phyloP scores from a whole-genome alignment of 139 green algal genomes.

The Klebsormidium nitens region DNA sequence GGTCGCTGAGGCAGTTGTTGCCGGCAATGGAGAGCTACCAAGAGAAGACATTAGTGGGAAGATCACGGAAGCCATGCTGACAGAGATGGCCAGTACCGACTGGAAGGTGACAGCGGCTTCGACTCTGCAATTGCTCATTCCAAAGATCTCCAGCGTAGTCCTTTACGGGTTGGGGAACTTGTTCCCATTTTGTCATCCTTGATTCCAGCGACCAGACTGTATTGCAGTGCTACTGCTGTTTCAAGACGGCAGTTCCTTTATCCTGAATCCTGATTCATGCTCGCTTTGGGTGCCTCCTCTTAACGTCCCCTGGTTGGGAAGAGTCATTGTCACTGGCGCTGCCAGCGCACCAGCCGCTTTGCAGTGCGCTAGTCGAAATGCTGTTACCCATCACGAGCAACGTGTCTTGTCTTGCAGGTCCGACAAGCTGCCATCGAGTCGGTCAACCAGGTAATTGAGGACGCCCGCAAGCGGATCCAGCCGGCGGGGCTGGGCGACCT shows the following conservation, averaged over 20 bases:
- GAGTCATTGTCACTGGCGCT: too few species aligned
- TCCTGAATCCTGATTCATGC: background rate
- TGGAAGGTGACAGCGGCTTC: too few species aligned
- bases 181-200: too few species aligned
- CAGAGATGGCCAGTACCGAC: conserved; percentile 51
- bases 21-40: background rate
- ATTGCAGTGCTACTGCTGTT: too few species aligned
- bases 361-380: too few species aligned
- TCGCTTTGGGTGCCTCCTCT: background rate
- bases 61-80: conserved; percentile 32
- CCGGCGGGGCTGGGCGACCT: conserved; percentile 60
- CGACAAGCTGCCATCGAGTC: conserved; percentile 77
- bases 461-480: conserved; percentile 29
- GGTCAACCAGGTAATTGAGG: conserved; percentile 50
- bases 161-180: too few species aligned
- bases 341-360: too few species aligned
- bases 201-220: too few species aligned
- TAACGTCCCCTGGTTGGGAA: too few species aligned
- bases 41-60: conserved; percentile 37
- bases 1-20: background rate
- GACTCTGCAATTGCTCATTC: too few species aligned
- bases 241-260: background rate
- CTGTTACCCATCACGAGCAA: too few species aligned
- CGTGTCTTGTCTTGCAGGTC: conserved; percentile 40
- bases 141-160: too few species aligned